phyloP scores from a whole-genome alignment of 106 monocot species.

The Dendrobium nobile region DNA sequence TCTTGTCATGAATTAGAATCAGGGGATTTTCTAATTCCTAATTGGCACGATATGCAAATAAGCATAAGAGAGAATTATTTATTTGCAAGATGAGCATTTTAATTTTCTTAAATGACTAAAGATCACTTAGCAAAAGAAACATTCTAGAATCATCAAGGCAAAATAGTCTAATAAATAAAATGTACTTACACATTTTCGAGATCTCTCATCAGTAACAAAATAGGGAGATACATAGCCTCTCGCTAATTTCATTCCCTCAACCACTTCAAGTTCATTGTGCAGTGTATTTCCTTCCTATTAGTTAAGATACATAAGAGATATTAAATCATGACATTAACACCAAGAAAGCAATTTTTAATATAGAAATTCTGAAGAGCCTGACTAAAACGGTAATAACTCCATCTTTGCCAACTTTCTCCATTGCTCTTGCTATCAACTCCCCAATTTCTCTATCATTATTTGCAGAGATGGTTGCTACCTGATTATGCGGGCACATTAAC shows the following conservation, averaged over 20 bases:
- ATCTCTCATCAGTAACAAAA: slow-evolving; percentile 77
- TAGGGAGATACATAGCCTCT: slow-evolving; percentile 91
- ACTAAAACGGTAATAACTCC: slow-evolving; percentile 73
- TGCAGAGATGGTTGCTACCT: slow-evolving; percentile 96
- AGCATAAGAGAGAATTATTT: neutral
- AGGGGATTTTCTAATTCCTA: slow-evolving; percentile 86
- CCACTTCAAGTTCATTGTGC: slow-evolving; percentile 73
- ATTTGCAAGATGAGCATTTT: slow-evolving; percentile 1
- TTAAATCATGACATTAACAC: neutral
- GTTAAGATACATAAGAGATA: neutral
- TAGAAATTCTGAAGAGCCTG: slow-evolving; percentile 13
- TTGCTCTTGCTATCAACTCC: slow-evolving; percentile 71
- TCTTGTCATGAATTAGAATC: slow-evolving; percentile 86
- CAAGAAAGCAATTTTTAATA: neutral
- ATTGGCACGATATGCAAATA: slow-evolving; percentile 7
- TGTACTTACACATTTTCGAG: slow-evolving; percentile 80
- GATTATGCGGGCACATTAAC: slow-evolving; percentile 1
- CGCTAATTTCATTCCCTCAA: slow-evolving; percentile 86
- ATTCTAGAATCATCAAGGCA: neutral
- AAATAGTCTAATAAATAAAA: neutral
- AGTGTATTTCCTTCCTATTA: slow-evolving; percentile 86
- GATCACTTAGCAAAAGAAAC: neutral
- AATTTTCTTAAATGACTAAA: neutral
- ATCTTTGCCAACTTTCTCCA: slow-evolving; percentile 88
- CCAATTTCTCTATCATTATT: slow-evolving; percentile 80